Evolutionary conservation across 345 rosid genomes (phyloP).

Genomic region (Microthlaspi erraticum): DNA sequence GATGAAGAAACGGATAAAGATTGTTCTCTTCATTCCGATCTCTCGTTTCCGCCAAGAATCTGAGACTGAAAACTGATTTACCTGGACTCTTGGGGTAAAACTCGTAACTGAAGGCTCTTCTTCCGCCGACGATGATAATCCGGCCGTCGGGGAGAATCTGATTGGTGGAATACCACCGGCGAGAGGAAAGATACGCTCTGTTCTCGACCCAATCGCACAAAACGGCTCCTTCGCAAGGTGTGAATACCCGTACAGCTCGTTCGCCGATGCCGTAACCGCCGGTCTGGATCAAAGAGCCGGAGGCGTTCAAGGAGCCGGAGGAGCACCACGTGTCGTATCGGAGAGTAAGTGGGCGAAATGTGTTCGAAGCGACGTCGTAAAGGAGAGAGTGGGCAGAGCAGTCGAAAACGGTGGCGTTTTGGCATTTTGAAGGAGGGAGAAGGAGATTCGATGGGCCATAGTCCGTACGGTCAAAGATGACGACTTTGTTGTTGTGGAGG

Average conservation of each 20-base stretch:
- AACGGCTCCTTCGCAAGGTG: constrained; percentile 50
- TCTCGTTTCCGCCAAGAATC: constrained; percentile 70
- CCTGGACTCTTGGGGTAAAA: constrained; percentile 57
- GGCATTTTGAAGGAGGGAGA: constrained; percentile 55
- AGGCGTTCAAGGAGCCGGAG: constrained; percentile 66
- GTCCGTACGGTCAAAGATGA: constrained; percentile 84
- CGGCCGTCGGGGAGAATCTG: constrained; percentile 83
- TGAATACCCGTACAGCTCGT: constrained; percentile 55
- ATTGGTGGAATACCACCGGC: constrained; percentile 86
- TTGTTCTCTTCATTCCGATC: constrained; percentile 73
- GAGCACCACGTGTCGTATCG: constrained; percentile 91
- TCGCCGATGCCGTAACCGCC: constrained; percentile 87
- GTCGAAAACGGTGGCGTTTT: constrained; percentile 56
- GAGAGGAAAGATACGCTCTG: constrained; percentile 32
- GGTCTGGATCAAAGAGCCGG: constrained; percentile 76
- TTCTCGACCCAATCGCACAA: constrained; percentile 75
- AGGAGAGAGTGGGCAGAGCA: constrained; percentile 90
- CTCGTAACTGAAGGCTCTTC: constrained; percentile 68
- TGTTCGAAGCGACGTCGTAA: constrained; percentile 60
- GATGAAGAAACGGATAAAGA: constrained; percentile 81
- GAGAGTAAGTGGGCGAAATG: constrained; percentile 64
- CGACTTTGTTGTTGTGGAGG: constrained; percentile 66
- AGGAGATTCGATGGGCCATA: constrained; percentile 75
- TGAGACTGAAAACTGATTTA: constrained; percentile 44
- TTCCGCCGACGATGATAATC: constrained; percentile 71